These are phyloP conservation scores for Lactuca saligna DNA, from an alignment of 129 eudicot species.

Conservation along the genomic window DNA sequence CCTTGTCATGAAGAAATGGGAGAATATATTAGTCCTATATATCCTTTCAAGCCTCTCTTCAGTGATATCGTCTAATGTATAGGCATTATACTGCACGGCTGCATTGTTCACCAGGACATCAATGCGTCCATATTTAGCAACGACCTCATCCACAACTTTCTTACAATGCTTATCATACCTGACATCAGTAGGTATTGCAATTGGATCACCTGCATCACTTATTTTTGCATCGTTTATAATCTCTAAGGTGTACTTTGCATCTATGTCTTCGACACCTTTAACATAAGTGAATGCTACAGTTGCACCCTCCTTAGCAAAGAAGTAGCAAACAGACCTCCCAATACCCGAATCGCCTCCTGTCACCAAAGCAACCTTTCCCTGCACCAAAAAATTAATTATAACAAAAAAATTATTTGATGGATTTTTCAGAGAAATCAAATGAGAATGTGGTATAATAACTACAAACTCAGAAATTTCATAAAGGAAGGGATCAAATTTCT, in stretches of 20 bases:
- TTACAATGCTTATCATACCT: slow-evolving; percentile 65
- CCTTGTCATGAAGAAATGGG: slow-evolving; percentile 63
- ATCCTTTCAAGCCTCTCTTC: slow-evolving; percentile 71
- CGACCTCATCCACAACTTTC: slow-evolving; percentile 64
- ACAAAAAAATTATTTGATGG: background rate
- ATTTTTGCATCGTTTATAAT: slow-evolving; percentile 43
- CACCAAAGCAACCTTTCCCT: slow-evolving; percentile 86
- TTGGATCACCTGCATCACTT: slow-evolving; percentile 55
- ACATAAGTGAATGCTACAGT: slow-evolving; percentile 79
- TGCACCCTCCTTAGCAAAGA: slow-evolving; percentile 67
- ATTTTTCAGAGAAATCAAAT: too few species aligned
- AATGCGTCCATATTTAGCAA: slow-evolving; percentile 46
- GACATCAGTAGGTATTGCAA: slow-evolving; percentile 51
- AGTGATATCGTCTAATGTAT: slow-evolving; percentile 65
- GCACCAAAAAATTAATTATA: slow-evolving; percentile 16
- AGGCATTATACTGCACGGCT: slow-evolving; percentile 54
- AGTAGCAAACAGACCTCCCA: slow-evolving; percentile 69
- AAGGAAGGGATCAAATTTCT: background rate
- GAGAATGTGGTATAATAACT: background rate
- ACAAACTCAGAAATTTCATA: background rate
- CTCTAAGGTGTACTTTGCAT: slow-evolving; percentile 52
- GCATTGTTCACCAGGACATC: slow-evolving; percentile 70
- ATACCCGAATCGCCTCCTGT: slow-evolving; percentile 92
- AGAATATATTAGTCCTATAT: slow-evolving; percentile 72
- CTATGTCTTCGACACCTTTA: slow-evolving; percentile 75